Evolutionary conservation across 2,329 filamentous ascomycete species (phyloP).

Genomic region (Sphaerulina musiva): DNA sequence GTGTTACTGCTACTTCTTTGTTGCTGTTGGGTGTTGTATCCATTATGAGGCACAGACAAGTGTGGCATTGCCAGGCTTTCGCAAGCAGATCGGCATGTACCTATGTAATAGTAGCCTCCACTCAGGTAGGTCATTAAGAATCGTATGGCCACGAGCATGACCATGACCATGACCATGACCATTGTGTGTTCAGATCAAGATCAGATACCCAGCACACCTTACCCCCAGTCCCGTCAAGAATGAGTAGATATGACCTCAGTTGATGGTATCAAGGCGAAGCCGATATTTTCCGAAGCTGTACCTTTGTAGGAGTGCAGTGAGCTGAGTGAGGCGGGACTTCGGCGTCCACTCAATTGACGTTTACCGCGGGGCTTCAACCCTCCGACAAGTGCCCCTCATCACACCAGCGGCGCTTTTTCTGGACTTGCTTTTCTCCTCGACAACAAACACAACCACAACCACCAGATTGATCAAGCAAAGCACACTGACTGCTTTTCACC

Average conservation of each 20-base stretch:
- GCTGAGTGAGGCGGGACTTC: background rate
- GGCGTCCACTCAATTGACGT: background rate
- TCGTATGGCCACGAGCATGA: background rate
- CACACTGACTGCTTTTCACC: background rate
- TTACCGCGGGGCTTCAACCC: background rate
- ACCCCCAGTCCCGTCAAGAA: background rate
- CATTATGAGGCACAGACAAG: background rate
- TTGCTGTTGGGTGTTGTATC: background rate
- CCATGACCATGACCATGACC: background rate
- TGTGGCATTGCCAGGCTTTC: background rate
- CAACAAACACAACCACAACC: background rate
- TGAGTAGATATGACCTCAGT: background rate
- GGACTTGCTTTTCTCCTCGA: background rate
- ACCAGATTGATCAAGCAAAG: background rate
- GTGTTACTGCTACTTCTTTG: constrained; percentile 10
- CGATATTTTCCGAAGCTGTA: background rate
- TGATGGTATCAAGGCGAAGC: background rate
- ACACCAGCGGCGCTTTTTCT: background rate
- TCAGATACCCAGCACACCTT: background rate
- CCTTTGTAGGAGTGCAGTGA: background rate
- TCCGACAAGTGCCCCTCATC: background rate
- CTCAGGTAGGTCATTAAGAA: constrained; percentile 13
- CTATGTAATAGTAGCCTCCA: constrained; percentile 10
- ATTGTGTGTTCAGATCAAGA: background rate
- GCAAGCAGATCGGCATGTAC: background rate